Evolutionary conservation across 192 early-diverging fungal genomes (phyloP).

Genomic region (Cladochytrium replicatum): DNA sequence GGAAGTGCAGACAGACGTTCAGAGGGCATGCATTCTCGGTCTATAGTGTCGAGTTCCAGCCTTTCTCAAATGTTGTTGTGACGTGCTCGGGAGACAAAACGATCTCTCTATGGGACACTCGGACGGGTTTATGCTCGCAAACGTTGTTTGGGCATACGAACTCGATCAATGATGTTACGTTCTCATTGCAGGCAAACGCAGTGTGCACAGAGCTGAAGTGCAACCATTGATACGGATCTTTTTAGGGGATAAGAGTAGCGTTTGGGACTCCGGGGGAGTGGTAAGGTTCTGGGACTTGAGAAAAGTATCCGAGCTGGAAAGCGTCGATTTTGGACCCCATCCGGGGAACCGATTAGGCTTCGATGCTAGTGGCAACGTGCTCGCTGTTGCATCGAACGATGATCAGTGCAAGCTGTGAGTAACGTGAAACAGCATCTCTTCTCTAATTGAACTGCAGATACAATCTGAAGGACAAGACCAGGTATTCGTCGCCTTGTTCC

Average conservation of each 20-base stretch:
- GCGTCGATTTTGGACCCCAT: constrained; percentile 28
- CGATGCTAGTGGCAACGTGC: constrained; percentile 30
- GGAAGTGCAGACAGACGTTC: constrained; percentile 44
- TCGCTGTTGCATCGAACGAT: constrained; percentile 38
- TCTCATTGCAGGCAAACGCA: constrained; percentile 23
- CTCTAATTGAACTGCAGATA: constrained; percentile 9
- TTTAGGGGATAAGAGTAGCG: no score
- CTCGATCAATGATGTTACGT: constrained; percentile 35
- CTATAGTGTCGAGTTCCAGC: constrained; percentile 42
- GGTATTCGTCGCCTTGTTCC: constrained; percentile 14
- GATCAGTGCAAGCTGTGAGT: constrained; percentile 23
- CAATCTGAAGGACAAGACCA: constrained; percentile 5
- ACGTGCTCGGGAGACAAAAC: constrained; percentile 49
- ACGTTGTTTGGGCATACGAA: constrained; percentile 46
- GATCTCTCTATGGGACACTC: constrained; percentile 43
- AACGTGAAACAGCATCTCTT: constrained; percentile 1
- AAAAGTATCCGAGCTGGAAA: constrained; percentile 24
- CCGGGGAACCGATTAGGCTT: constrained; percentile 36
- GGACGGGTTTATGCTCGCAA: constrained; percentile 37
- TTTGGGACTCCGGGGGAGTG: constrained; percentile 38
- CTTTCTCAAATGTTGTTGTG: constrained; percentile 38
- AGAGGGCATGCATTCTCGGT: constrained; percentile 44
- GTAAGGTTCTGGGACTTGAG: constrained; percentile 47
- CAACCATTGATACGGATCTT: no score
- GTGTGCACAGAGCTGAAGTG: no score